These are phyloP conservation scores for Saccharomycopsis sp. DNA, from an alignment of 805 yeast species.

Conservation along the genomic window DNA sequence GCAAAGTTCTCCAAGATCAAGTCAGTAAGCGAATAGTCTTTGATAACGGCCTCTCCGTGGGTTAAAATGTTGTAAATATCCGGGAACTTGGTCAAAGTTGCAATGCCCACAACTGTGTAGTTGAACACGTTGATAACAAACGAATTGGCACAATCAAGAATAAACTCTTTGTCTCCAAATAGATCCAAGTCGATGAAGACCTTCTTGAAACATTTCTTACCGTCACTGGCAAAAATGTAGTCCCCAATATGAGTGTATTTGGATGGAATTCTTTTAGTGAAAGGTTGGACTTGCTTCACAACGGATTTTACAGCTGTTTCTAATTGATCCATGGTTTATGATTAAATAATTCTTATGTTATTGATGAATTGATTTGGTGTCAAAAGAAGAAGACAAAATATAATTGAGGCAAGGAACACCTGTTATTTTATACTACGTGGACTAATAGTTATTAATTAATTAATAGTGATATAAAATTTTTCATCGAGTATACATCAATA, in stretches of 20 bases:
- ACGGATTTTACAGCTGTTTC: background rate
- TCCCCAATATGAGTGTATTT: background rate
- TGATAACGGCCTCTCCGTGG: background rate
- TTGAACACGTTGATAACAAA: background rate
- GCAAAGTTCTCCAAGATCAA: background rate
- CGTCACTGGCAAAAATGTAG: background rate
- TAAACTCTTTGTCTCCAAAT: background rate
- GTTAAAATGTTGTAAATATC: constrained; percentile 1
- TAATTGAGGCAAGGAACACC: background rate
- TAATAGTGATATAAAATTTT: background rate
- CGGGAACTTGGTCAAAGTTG: background rate
- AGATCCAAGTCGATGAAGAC: constrained; percentile 1
- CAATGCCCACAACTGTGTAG: background rate
- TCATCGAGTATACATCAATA: background rate
- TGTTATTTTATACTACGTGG: background rate
- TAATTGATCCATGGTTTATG: background rate
- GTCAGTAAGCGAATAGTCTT: background rate
- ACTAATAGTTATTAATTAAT: background rate
- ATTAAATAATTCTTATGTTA: too few species aligned
- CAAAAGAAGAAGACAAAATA: background rate
- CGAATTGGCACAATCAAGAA: background rate
- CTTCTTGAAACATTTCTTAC: constrained; percentile 5
- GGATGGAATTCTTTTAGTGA: background rate
- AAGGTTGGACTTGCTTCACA: background rate
- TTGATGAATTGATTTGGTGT: background rate